A percentile compares a stretch with the other conserved stretches of the same genome.
Evolutionary conservation across 1,139 yeast genomes (phyloP).

Genomic region (Pichia sorboxylosa): DNA sequence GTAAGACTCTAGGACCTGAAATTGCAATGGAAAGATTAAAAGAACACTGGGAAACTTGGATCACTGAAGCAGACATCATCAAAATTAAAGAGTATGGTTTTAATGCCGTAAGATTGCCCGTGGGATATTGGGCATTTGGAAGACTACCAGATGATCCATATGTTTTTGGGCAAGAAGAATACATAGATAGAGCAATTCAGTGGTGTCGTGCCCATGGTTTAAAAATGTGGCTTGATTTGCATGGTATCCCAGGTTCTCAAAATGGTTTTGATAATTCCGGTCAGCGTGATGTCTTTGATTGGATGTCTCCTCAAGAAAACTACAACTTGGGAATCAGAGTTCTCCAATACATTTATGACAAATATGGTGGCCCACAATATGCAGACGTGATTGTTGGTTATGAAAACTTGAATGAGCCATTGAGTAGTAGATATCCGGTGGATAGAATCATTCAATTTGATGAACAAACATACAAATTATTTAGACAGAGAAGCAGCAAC

Average conservation of each 20-base stretch:
- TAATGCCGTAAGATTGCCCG: constrained; percentile 80
- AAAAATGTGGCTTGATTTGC: constrained; percentile 52
- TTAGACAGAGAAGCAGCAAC: constrained; percentile 20
- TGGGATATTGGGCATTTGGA: constrained; percentile 93
- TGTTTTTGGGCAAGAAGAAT: constrained; percentile 70
- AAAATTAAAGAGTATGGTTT: constrained; percentile 57
- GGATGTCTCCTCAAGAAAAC: constrained; percentile 25
- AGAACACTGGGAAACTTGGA: constrained; percentile 73
- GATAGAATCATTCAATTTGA: constrained; percentile 46
- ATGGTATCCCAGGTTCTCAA: constrained; percentile 59
- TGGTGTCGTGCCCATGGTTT: constrained; percentile 43
- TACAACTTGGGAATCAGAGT: constrained; percentile 32
- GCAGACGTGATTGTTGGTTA: constrained; percentile 72
- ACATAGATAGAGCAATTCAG: constrained; percentile 49
- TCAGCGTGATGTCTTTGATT: constrained; percentile 36
- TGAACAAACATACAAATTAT: constrained; percentile 36
- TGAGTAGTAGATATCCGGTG: constrained; percentile 58
- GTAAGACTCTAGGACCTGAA: constrained; percentile 50
- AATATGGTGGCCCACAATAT: constrained; percentile 57
- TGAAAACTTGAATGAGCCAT: constrained; percentile 82
- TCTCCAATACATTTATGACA: constrained; percentile 35
- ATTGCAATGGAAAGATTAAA: constrained; percentile 41
- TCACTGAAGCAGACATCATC: constrained; percentile 60
- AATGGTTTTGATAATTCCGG: constrained; percentile 69
- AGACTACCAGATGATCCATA: constrained; percentile 63